These are phyloP conservation scores for Perkinsela sp. DNA, from an alignment of 208 protist genomes.

Conservation along the genomic window DNA sequence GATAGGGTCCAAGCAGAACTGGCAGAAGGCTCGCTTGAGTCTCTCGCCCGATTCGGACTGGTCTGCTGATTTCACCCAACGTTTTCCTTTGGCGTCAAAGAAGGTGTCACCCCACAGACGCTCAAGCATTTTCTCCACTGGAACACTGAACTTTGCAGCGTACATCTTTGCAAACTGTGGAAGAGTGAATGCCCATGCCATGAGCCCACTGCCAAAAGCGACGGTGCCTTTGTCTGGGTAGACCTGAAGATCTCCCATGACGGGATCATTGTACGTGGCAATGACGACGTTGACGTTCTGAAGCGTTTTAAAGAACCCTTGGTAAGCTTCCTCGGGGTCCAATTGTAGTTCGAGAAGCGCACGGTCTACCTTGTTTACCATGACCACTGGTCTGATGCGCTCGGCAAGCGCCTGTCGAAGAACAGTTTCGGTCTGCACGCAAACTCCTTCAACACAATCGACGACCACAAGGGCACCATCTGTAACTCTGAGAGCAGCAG, in stretches of 20 bases:
- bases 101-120: constrained; percentile 94
- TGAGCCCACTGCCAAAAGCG: constrained; percentile 89
- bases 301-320: constrained; percentile 32
- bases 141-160: constrained; percentile 73
- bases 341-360: constrained; percentile 77
- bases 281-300: constrained; percentile 67
- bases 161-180: constrained; percentile 41
- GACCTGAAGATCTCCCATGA: constrained; percentile 63
- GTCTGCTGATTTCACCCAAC: constrained; percentile 21
- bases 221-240: constrained; percentile 74
- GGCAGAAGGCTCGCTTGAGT: constrained; percentile 39
- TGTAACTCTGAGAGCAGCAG: constrained; percentile 93
- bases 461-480: constrained; percentile 97
- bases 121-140: constrained; percentile 39
- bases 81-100: constrained; percentile 69
- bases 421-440: constrained; percentile 97
- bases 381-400: constrained; percentile 91
- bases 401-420: constrained; percentile 72
- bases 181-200: constrained; percentile 96
- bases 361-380: constrained; percentile 97
- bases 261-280: constrained; percentile 76
- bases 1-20: constrained; percentile 94
- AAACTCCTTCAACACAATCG: constrained; percentile 95
- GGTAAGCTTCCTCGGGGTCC: constrained; percentile 47
- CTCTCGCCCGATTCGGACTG: constrained; percentile 1